These are phyloP conservation scores for Lichtheimia corymbifera DNA, from an alignment of 371 early-diverging fungal genomes.

Conservation along the genomic window DNA sequence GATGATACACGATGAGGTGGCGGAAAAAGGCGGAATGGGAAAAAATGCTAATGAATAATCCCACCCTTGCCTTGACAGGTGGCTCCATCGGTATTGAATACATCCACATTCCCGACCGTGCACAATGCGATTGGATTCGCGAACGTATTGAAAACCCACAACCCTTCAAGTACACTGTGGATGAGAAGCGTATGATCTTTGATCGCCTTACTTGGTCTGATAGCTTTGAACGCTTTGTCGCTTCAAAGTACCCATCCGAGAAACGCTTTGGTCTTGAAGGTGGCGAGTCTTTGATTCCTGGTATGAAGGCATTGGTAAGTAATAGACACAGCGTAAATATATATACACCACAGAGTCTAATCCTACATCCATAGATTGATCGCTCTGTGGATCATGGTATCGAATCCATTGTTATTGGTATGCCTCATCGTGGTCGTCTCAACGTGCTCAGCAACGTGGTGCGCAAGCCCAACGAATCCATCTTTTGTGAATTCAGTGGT, in stretches of 20 bases:
- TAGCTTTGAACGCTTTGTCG: slow-evolving; percentile 93
- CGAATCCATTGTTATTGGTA: slow-evolving; percentile 94
- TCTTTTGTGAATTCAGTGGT: slow-evolving; percentile 96
- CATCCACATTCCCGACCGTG: slow-evolving; percentile 95
- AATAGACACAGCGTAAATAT: background rate
- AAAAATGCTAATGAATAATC: background rate
- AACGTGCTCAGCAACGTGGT: slow-evolving; percentile 97
- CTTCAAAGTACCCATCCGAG: slow-evolving; percentile 92
- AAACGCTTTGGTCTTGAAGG: slow-evolving; percentile 99
- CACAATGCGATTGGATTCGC: slow-evolving; percentile 96
- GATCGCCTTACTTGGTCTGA: slow-evolving; percentile 97
- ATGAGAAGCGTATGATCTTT: slow-evolving; percentile 88
- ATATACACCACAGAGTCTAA: background rate
- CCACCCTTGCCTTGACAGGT: slow-evolving; percentile 36
- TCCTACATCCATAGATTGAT: slow-evolving; percentile 68
- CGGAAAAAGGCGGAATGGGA: background rate
- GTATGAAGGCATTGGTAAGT: slow-evolving; percentile 93
- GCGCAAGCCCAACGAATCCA: slow-evolving; percentile 96
- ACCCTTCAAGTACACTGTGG: slow-evolving; percentile 81
- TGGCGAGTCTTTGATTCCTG: slow-evolving; percentile 94
- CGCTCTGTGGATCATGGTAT: slow-evolving; percentile 92
- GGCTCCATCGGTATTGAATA: slow-evolving; percentile 95
- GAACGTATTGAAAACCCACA: slow-evolving; percentile 87
- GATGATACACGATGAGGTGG: background rate
- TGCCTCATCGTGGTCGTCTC: slow-evolving; percentile 98